phyloP scores from a whole-genome alignment of 2,329 filamentous ascomycete genomes.

The Dactylellina cionopaga region DNA sequence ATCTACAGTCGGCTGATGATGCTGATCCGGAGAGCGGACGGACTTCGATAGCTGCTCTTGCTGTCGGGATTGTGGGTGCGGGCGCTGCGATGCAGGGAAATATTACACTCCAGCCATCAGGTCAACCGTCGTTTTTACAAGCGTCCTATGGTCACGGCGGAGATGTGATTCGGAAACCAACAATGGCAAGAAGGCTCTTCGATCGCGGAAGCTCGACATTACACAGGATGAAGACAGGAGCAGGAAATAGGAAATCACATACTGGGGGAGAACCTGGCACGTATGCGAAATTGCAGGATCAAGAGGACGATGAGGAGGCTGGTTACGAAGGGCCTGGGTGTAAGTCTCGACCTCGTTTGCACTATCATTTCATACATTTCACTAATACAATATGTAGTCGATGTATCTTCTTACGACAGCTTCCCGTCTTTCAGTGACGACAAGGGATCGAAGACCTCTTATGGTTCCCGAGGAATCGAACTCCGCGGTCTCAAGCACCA shows the following conservation, averaged over 20 bases:
- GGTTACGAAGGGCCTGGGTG: slow-evolving; percentile 23
- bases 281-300: slow-evolving; percentile 33
- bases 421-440: slow-evolving; percentile 47
- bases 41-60: slow-evolving; percentile 44
- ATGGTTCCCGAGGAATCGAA: slow-evolving; percentile 39
- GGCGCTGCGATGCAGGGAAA: slow-evolving; percentile 40
- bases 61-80: slow-evolving; percentile 42
- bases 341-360: not conserved
- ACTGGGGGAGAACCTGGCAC: not conserved
- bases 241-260: slow-evolving; percentile 14
- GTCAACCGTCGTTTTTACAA: slow-evolving; percentile 18
- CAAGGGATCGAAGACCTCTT: slow-evolving; percentile 36
- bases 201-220: slow-evolving; percentile 49
- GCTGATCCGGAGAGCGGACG: slow-evolving; percentile 34
- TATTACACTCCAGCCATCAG: slow-evolving; percentile 19
- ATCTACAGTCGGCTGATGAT: slow-evolving; percentile 28
- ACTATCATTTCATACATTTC: not conserved
- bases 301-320: slow-evolving; percentile 24
- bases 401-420: slow-evolving; percentile 48
- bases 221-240: slow-evolving; percentile 44
- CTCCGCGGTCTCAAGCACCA: slow-evolving; percentile 48
- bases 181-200: slow-evolving; percentile 46
- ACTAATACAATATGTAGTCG: slow-evolving; percentile 12
- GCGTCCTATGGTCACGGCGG: not conserved
- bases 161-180: slow-evolving; percentile 45